phyloP scores from a whole-genome alignment of 2,329 filamentous ascomycete species.

The Thelonectria olida region DNA sequence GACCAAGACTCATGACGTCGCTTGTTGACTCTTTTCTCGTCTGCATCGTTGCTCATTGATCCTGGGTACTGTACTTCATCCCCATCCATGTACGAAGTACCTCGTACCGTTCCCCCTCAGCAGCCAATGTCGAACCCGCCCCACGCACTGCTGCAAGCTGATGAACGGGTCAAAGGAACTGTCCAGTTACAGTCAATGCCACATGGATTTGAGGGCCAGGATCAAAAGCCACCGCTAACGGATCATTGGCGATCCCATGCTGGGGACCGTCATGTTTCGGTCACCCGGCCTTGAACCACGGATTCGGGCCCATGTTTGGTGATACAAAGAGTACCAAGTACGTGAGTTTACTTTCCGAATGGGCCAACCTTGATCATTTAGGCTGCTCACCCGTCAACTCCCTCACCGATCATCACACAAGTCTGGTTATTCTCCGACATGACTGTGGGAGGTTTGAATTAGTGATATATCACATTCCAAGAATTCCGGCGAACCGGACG shows the following conservation, averaged over 20 bases:
- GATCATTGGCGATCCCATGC: slow-evolving; percentile 10
- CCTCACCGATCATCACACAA: slow-evolving; percentile 12
- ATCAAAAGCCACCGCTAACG: slow-evolving; percentile 13
- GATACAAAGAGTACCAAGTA: slow-evolving; percentile 7
- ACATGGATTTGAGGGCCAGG: background rate
- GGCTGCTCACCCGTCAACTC: background rate
- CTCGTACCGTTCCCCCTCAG: slow-evolving; percentile 19
- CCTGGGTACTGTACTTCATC: background rate
- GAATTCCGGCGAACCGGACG: background rate
- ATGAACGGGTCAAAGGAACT: slow-evolving; percentile 13
- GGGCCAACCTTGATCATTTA: slow-evolving; percentile 1
- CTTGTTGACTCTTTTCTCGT: slow-evolving; percentile 28
- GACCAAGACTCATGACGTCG: slow-evolving; percentile 19
- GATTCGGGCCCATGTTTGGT: slow-evolving; percentile 20
- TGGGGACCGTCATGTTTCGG: slow-evolving; percentile 14
- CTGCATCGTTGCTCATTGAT: background rate
- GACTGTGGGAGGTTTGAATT: background rate
- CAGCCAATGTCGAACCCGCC: slow-evolving; percentile 20
- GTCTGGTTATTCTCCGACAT: slow-evolving; percentile 1
- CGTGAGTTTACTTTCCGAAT: slow-evolving; percentile 2
- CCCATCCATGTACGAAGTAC: background rate
- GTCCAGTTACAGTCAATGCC: slow-evolving; percentile 7
- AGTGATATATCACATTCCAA: background rate
- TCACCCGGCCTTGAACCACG: slow-evolving; percentile 18
- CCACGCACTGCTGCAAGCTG: slow-evolving; percentile 10